phyloP scores from a whole-genome alignment of 768 basidiomycete species.

The Mycena alexandri region DNA sequence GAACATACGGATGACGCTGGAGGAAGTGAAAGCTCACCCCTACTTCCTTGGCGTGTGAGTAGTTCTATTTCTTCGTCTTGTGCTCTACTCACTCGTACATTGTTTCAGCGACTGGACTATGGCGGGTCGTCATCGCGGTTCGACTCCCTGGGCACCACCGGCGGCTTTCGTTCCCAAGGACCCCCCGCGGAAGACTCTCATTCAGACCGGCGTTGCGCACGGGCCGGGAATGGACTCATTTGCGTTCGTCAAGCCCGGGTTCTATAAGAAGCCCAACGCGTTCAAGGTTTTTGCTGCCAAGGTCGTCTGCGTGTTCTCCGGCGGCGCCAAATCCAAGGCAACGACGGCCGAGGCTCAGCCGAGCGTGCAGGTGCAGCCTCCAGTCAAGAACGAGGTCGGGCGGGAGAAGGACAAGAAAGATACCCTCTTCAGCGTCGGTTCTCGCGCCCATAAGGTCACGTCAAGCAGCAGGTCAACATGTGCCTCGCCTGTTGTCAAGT shows the following conservation, averaged over 20 bases:
- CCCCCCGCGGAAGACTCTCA: neutral
- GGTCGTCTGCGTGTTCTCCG: neutral
- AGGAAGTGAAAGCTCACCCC: slow-evolving; percentile 21
- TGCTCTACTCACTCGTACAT: neutral
- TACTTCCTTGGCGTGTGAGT: slow-evolving; percentile 16
- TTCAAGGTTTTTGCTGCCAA: slow-evolving; percentile 4
- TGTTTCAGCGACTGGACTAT: neutral
- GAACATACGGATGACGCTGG: neutral
- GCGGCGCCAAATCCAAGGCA: too few relatives aligned
- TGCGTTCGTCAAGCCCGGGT: neutral
- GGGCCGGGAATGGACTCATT: neutral
- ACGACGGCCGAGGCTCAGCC: too few relatives aligned
- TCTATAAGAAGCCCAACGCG: neutral
- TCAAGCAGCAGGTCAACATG: too few relatives aligned
- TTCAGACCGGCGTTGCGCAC: neutral
- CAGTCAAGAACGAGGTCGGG: too few relatives aligned
- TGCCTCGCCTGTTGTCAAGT: too few relatives aligned
- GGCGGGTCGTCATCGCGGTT: neutral
- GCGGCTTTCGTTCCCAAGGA: slow-evolving; percentile 10
- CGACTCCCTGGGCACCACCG: slow-evolving; percentile 10
- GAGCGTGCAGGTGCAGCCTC: too few relatives aligned
- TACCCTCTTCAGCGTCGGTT: too few relatives aligned
- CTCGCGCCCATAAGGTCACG: too few relatives aligned
- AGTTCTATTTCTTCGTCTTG: too few relatives aligned
- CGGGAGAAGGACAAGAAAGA: too few relatives aligned